phyloP scores from a whole-genome alignment of 2,329 filamentous ascomycete species.

The Aureobasidium leucospermi region DNA sequence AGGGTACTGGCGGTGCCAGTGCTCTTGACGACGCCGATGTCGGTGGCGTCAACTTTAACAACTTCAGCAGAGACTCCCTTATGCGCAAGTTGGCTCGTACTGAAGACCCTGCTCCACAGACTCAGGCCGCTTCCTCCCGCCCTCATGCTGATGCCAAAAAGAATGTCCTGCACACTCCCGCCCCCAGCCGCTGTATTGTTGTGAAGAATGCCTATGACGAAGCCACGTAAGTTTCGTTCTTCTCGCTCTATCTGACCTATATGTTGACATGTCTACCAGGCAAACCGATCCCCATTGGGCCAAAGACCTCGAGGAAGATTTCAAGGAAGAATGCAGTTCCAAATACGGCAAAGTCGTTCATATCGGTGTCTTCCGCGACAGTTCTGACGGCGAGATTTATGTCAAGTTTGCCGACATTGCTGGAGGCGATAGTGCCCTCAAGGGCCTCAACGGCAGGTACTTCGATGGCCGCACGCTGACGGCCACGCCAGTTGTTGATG shows the following conservation, averaged over 20 bases:
- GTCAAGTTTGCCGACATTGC: slow-evolving; percentile 96
- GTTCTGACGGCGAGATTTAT: slow-evolving; percentile 94
- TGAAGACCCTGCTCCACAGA: slow-evolving; percentile 70
- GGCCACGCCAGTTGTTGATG: slow-evolving; percentile 92
- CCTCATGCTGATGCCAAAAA: slow-evolving; percentile 51
- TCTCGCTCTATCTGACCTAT: not conserved
- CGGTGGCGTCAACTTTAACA: slow-evolving; percentile 97
- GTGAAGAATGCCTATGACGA: slow-evolving; percentile 95
- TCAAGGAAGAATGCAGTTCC: slow-evolving; percentile 82
- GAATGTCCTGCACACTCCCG: slow-evolving; percentile 80
- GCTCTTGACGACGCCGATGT: slow-evolving; percentile 97
- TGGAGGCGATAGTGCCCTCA: slow-evolving; percentile 94
- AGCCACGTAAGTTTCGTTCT: slow-evolving; percentile 61
- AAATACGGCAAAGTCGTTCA: slow-evolving; percentile 98
- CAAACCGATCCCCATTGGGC: slow-evolving; percentile 79
- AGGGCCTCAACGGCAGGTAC: slow-evolving; percentile 91
- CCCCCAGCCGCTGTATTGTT: slow-evolving; percentile 87
- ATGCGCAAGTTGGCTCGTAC: slow-evolving; percentile 98
- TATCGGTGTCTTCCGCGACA: slow-evolving; percentile 71
- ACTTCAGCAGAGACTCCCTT: slow-evolving; percentile 95
- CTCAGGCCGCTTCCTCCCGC: slow-evolving; percentile 19
- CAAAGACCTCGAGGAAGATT: slow-evolving; percentile 89
- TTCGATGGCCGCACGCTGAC: slow-evolving; percentile 92
- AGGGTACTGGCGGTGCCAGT: slow-evolving; percentile 78
- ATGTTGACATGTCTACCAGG: slow-evolving; percentile 39